A percentile compares a stretch with the other conserved stretches of the same genome.
phyloP scores from a whole-genome alignment of 2,329 filamentous ascomycete species.

The Fusarium sp. region DNA sequence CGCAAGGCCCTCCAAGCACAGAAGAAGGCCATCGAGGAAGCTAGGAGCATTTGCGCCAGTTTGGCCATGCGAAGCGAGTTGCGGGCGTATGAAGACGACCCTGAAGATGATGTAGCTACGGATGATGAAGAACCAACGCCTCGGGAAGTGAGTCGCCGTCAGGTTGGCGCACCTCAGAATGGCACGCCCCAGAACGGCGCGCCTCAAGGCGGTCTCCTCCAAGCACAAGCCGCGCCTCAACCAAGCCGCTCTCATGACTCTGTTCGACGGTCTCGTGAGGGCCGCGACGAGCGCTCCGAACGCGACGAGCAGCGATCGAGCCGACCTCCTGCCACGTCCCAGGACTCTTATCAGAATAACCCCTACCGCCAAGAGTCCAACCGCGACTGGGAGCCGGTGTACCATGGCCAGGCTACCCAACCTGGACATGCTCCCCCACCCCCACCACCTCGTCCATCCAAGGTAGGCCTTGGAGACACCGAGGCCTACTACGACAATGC shows the following conservation, averaged over 20 bases:
- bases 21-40: slow-evolving; percentile 61
- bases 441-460: slow-evolving; percentile 51
- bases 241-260: slow-evolving; percentile 35
- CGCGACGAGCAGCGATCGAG: slow-evolving; percentile 37
- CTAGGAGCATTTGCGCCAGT: slow-evolving; percentile 58
- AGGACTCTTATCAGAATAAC: slow-evolving; percentile 35
- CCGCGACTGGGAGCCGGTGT: slow-evolving; percentile 47
- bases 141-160: slow-evolving; percentile 26
- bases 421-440: slow-evolving; percentile 46
- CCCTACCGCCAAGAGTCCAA: slow-evolving; percentile 36
- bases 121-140: slow-evolving; percentile 45
- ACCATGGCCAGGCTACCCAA: slow-evolving; percentile 30
- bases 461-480: slow-evolving; percentile 49
- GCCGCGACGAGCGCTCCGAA: slow-evolving; percentile 38
- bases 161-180: slow-evolving; percentile 31
- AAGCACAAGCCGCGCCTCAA: slow-evolving; percentile 24
- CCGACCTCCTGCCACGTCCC: slow-evolving; percentile 32
- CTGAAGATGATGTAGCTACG: slow-evolving; percentile 44
- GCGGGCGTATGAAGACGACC: slow-evolving; percentile 52
- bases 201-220: slow-evolving; percentile 28
- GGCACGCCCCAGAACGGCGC: slow-evolving; percentile 25
- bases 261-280: slow-evolving; percentile 35
- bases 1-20: slow-evolving; percentile 58
- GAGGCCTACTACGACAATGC: slow-evolving; percentile 47
- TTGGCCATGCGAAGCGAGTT: slow-evolving; percentile 63